Conservation (phyloP, 75 land plant genomes). For the Larix kaempferi region DNA sequence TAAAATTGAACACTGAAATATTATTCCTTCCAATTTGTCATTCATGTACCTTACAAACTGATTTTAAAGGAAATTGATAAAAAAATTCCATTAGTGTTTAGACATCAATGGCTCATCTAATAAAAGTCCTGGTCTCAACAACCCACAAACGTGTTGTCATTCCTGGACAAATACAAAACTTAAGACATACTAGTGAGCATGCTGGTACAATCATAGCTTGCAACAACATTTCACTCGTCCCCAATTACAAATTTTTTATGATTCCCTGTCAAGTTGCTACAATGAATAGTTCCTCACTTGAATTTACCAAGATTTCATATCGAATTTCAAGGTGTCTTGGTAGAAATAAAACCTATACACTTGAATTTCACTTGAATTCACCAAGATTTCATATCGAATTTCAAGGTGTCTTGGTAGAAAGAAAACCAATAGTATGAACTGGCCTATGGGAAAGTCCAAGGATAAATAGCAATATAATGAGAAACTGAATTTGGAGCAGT, state of each 20-base stretch:
- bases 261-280: not conserved
- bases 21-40: too few species aligned
- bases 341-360: not conserved
- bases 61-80: too few species aligned
- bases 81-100: too few species aligned
- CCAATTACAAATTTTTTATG: not conserved
- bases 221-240: not conserved
- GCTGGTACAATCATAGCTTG: not conserved
- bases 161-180: not conserved
- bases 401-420: not conserved
- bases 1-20: too few species aligned
- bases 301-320: not conserved
- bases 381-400: not conserved
- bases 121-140: not conserved
- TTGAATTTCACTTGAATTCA: not conserved
- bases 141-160: not conserved
- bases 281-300: not conserved
- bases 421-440: not conserved
- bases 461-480: slow-evolving; percentile 2
- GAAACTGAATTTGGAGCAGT: not conserved
- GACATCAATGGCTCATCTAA: not conserved
- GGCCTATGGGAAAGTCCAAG: not conserved
- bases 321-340: not conserved
- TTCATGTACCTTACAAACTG: too few species aligned
- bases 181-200: not conserved